Evolutionary conservation across 2,329 filamentous ascomycete species (phyloP), one percentile per base, ranked within the genome.

Genomic region (Rhinocladiella mackenziei): DNA sequence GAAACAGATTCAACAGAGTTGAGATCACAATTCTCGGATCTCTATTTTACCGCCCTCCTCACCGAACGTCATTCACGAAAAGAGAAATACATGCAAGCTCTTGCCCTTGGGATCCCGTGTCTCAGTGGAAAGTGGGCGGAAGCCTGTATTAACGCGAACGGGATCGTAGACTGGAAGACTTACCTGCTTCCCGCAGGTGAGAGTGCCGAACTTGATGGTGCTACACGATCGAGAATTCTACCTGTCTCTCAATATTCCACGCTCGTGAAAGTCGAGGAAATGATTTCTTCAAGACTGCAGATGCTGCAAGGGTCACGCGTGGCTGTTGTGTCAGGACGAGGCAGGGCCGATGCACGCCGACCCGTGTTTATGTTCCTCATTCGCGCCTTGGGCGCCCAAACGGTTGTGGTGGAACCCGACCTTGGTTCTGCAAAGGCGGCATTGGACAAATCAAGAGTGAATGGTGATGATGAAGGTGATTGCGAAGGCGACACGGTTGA

Each of bases 31-130:
- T 76, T 76, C 15, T 59, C 68, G 25, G 66, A 74, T 2, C 70
- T 81, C 1, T 83, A 86, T 0, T 97, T 98, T 60, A 81, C 86
- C 0, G 89, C 88, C 3, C 70, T 97, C 10, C 86, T 98, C 48
- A 84, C 89, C 0, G 87, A 97, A 59, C 78, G 80, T 3, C 85
- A 95, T 62, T 92, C 86, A 5, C 81, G 91, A 34, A 89, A 88
- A 51, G 78, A 82, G 37, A 98, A 97, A 62, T 96, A 92, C 63
- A 86, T 97, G 74, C 89, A 97, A 66, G 92, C 92, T 0, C 76
- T 98, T 2, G 89, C 92, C 0, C 76, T 98, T 1, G 88, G 87
- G 1, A 67, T 98, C 0, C 92, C 92, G 0, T 95, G 89, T 58
- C 72, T 98, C 1, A 84, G 87, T 4, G 77, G 81, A 4, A 81